Evolutionary conservation across 805 yeast species (phyloP).

Genomic region (Yarrowia sp.): DNA sequence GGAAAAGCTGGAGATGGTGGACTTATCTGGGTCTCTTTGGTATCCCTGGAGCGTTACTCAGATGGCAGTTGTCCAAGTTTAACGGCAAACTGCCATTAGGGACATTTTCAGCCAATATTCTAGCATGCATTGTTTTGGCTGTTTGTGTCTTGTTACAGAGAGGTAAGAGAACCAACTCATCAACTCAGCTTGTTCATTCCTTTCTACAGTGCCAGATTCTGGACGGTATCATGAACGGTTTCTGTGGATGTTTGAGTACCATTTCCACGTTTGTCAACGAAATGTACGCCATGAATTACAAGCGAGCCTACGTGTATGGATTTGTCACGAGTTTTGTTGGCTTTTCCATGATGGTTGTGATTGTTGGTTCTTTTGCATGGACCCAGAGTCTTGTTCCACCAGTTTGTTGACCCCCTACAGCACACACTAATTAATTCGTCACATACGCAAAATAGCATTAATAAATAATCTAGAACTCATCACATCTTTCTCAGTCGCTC

Average conservation of each 20-base stretch:
- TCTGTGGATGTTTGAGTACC: constrained; percentile 32
- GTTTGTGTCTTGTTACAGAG: constrained; percentile 5
- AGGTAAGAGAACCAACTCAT: not conserved
- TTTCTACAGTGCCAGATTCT: constrained; percentile 19
- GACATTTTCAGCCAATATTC: constrained; percentile 20
- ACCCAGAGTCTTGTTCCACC: not conserved
- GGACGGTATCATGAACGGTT: constrained; percentile 23
- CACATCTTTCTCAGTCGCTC: not conserved
- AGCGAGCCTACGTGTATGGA: constrained; percentile 30
- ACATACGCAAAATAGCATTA: not conserved
- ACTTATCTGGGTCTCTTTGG: constrained; percentile 16
- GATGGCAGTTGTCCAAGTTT: constrained; percentile 25
- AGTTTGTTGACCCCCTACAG: not conserved
- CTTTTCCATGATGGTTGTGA: constrained; percentile 16
- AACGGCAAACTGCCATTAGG: constrained; percentile 23
- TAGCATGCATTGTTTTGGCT: constrained; percentile 19
- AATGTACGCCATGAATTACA: constrained; percentile 32
- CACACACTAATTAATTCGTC: not conserved
- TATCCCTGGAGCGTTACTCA: constrained; percentile 25
- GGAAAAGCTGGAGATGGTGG: constrained; percentile 39
- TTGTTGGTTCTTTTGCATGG: constrained; percentile 30
- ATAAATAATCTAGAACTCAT: constrained; percentile 8
- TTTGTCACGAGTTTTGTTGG: constrained; percentile 1
- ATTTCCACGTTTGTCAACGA: constrained; percentile 33
- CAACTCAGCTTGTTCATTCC: constrained; percentile 8